A percentile compares a stretch with the other conserved stretches of the same genome.
Conservation (phyloP, 257 asterid species). For the Solanum ossicruentum region DNA sequence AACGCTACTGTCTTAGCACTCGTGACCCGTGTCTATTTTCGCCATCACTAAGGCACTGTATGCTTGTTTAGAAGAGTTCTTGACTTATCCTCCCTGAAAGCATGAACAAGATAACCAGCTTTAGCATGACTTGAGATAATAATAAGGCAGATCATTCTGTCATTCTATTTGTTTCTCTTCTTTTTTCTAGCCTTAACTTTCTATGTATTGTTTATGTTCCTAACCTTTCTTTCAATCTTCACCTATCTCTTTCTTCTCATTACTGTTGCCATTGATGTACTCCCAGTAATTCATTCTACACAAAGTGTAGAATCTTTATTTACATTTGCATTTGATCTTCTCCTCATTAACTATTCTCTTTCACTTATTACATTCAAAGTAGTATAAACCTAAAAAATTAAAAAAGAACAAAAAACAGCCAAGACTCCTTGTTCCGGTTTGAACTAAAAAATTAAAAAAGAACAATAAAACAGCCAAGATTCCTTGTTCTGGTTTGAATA, state of each 20-base stretch:
- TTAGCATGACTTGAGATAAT: not conserved
- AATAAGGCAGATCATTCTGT: not conserved
- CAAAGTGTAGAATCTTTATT: not conserved
- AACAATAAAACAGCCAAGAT: not conserved
- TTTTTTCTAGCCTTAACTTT: not conserved
- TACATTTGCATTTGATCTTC: not conserved
- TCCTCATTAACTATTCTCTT: not conserved
- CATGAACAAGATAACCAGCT: not conserved
- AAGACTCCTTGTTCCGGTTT: not conserved
- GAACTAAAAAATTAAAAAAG: not conserved
- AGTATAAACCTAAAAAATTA: not conserved
- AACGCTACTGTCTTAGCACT: too few relatives aligned
- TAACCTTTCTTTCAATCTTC: not conserved
- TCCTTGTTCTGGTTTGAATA: not conserved
- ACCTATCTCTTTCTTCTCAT: not conserved
- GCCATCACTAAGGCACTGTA: too few relatives aligned
- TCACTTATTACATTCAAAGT: not conserved
- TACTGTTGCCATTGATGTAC: not conserved
- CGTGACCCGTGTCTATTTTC: too few relatives aligned
- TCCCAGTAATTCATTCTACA: not conserved
- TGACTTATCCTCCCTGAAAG: not conserved
- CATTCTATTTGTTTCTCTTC: not conserved
- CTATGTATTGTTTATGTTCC: not conserved
- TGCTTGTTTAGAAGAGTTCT: not conserved
- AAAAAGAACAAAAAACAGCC: not conserved